A percentile compares a stretch with the other conserved stretches of the same genome.
These are phyloP conservation scores for Aspergillus carbonarius DNA, from an alignment of 2,329 filamentous ascomycete species.

Conservation along the genomic window DNA sequence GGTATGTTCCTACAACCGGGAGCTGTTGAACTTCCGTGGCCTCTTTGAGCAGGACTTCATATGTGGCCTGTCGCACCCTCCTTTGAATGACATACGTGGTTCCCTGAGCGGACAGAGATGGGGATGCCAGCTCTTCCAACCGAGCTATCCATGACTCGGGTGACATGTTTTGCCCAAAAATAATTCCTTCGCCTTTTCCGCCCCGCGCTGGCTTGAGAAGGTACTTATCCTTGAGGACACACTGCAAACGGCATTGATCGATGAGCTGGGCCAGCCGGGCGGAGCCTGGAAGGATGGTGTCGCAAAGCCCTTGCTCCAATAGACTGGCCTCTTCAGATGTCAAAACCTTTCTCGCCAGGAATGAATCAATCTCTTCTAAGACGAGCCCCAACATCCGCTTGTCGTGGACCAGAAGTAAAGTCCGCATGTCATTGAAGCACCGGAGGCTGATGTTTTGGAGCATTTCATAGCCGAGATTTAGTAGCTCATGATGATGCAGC, in stretches of 20 bases:
- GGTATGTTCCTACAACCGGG: conserved; percentile 29
- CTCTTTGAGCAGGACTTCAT: conserved; percentile 20
- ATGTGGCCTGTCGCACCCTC: conserved; percentile 19
- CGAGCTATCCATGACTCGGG: conserved; percentile 21
- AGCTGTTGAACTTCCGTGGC: background rate
- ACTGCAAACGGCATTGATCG: background rate
- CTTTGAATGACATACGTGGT: conserved; percentile 23
- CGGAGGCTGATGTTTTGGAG: conserved; percentile 25
- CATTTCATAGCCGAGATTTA: conserved; percentile 21
- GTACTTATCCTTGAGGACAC: conserved; percentile 20
- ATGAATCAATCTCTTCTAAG: conserved; percentile 20
- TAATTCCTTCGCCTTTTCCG: conserved; percentile 25
- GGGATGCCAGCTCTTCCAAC: conserved; percentile 17
- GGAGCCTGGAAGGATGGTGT: conserved; percentile 29
- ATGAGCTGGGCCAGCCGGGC: conserved; percentile 17
- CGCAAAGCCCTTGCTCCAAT: conserved; percentile 21
- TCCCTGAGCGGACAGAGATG: conserved; percentile 6
- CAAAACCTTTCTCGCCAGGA: conserved; percentile 22
- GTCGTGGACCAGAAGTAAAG: conserved; percentile 32
- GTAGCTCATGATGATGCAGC: conserved; percentile 32
- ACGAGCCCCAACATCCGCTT: conserved; percentile 37
- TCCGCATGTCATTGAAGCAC: conserved; percentile 36
- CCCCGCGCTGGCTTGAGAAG: conserved; percentile 27
- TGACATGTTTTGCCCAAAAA: conserved; percentile 23
- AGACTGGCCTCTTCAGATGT: conserved; percentile 13